Percentiles rank a stretch among this genome's conserved stretches.
Conservation (phyloP, 768 basidiomycete genomes). For the Boletus sp. region DNA sequence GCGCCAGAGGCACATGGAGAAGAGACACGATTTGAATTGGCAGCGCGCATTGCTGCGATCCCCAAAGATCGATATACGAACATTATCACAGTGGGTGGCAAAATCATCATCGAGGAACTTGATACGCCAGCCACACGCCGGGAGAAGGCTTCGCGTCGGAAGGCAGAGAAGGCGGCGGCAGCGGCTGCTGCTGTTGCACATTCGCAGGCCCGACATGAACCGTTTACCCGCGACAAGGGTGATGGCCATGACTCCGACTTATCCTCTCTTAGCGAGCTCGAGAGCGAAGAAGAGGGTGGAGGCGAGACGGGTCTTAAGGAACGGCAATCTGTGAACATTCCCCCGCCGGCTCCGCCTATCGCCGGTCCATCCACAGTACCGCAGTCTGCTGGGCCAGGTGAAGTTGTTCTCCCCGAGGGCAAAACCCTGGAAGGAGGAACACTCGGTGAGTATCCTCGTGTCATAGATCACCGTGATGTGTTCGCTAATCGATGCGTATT, state of each 20-base stretch:
- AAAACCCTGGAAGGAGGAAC: conserved; percentile 52
- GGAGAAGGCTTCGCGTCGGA: conserved; percentile 50
- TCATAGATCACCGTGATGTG: neutral
- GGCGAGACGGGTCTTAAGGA: conserved; percentile 6
- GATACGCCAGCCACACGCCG: conserved; percentile 68
- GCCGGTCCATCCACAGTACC: conserved; percentile 5
- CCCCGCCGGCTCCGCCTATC: conserved; percentile 2
- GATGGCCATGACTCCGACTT: conserved; percentile 39
- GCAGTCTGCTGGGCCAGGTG: conserved; percentile 28
- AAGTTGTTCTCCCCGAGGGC: conserved; percentile 33
- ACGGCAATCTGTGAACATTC: neutral
- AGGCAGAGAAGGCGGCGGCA: conserved; percentile 36
- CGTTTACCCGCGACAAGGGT: conserved; percentile 1
- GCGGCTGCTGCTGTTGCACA: conserved; percentile 21
- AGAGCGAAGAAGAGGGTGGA: conserved; percentile 27
- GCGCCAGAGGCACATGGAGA: conserved; percentile 1
- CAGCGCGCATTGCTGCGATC: conserved; percentile 27
- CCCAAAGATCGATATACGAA: conserved; percentile 30
- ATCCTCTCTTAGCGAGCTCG: conserved; percentile 46
- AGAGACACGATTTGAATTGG: conserved; percentile 16
- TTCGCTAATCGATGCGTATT: neutral
- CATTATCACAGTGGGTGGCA: conserved; percentile 39
- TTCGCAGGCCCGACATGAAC: neutral
- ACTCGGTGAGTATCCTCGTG: conserved; percentile 46
- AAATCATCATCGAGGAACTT: conserved; percentile 64